A percentile compares a stretch with the other conserved stretches of the same genome.
phyloP scores from a whole-genome alignment of 495 filamentous ascomycete genomes.

The Lasiosphaeria miniovina region DNA sequence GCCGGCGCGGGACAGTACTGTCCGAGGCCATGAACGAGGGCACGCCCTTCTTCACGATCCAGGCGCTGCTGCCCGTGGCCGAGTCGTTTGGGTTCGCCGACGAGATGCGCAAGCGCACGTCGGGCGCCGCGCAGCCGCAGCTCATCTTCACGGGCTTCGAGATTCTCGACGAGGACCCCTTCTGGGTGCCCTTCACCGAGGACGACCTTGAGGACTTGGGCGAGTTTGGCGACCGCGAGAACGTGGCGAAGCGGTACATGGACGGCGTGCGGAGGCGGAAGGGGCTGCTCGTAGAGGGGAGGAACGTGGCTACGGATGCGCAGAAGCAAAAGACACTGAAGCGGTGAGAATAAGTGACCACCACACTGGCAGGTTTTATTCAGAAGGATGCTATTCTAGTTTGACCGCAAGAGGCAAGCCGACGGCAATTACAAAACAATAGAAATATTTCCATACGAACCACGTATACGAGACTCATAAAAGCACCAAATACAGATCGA shows the following conservation, averaged over 20 bases:
- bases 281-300: conserved; percentile 77
- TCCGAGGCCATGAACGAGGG: conserved; percentile 92
- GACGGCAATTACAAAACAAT: no score
- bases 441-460: background rate
- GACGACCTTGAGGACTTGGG: conserved; percentile 96
- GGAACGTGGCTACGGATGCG: conserved; percentile 70
- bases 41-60: conserved; percentile 92
- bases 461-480: background rate
- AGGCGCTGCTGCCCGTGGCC: conserved; percentile 79
- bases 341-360: conserved; percentile 50
- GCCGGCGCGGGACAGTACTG: conserved; percentile 83
- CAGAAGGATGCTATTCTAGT: background rate
- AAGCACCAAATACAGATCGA: background rate
- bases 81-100: conserved; percentile 95
- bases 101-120: conserved; percentile 92
- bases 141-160: conserved; percentile 91
- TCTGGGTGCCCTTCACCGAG: conserved; percentile 95
- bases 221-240: conserved; percentile 87
- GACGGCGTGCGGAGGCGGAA: conserved; percentile 81
- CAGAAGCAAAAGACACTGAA: conserved; percentile 99
- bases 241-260: conserved; percentile 94
- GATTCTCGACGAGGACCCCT: conserved; percentile 87
- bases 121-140: conserved; percentile 85
- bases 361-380: background rate
- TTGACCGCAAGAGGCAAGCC: no score